Conservation (phyloP, 768 basidiomycete genomes). For the Suillus luteus region DNA sequence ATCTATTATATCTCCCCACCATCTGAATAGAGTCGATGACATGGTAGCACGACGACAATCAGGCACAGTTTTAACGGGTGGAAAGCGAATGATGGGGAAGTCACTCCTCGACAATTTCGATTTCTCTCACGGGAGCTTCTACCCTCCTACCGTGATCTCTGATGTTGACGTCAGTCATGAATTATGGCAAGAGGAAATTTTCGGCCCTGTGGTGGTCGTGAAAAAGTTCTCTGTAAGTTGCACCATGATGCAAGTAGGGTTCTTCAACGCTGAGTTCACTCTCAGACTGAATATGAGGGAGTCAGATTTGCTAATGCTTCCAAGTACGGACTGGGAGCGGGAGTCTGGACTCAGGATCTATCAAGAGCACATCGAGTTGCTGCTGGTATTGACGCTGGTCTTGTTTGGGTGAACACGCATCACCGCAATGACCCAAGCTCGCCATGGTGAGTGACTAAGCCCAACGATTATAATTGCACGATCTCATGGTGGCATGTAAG, state of each 20-base stretch:
- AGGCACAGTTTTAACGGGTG: constrained; percentile 61
- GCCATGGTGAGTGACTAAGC: constrained; percentile 59
- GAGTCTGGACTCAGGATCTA: constrained; percentile 77
- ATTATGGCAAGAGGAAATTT: constrained; percentile 83
- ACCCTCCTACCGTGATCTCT: constrained; percentile 74
- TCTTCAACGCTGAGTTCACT: not conserved
- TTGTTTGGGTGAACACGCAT: constrained; percentile 89
- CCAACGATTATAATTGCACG: not conserved
- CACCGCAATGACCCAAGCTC: constrained; percentile 89
- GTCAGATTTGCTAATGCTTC: constrained; percentile 70
- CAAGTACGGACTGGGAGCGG: constrained; percentile 81
- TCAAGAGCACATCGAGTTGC: constrained; percentile 78
- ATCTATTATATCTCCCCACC: constrained; percentile 66
- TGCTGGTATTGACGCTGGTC: constrained; percentile 65
- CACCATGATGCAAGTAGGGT: constrained; percentile 18
- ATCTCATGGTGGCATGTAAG: constrained; percentile 35
- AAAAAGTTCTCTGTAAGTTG: constrained; percentile 50
- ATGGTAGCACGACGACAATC: constrained; percentile 51
- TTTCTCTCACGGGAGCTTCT: constrained; percentile 73
- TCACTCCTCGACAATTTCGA: constrained; percentile 73
- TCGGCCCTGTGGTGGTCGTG: constrained; percentile 82
- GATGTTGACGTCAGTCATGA: constrained; percentile 58
- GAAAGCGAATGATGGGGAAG: constrained; percentile 58
- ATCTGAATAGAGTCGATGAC: constrained; percentile 63
- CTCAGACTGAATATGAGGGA: constrained; percentile 64